Conservation (phyloP, 2,329 filamentous ascomycete species). For the Colletotrichum chrysophilum region DNA sequence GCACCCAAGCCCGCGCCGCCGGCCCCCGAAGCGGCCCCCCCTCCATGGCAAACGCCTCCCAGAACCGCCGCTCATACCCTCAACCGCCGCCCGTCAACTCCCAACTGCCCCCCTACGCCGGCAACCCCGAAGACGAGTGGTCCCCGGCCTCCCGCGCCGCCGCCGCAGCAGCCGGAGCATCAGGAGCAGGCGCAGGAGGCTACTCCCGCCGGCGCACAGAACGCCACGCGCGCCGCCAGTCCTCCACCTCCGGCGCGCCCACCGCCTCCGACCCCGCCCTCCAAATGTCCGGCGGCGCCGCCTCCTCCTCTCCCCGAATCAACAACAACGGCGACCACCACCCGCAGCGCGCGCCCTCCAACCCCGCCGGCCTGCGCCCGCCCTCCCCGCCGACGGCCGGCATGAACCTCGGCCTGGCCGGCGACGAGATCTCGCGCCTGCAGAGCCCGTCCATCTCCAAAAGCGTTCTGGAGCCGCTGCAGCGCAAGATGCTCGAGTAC, state of each 20-base stretch:
- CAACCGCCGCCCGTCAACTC: conserved; percentile 10
- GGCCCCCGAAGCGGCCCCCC: conserved; percentile 14
- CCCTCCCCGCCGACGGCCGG: neutral
- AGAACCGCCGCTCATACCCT: conserved; percentile 12
- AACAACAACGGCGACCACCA: neutral
- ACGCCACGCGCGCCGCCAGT: conserved; percentile 20
- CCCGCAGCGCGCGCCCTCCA: neutral
- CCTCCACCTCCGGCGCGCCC: conserved; percentile 1
- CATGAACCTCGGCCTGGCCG: conserved; percentile 21
- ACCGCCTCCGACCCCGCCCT: neutral
- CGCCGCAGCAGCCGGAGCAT: neutral
- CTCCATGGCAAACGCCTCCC: conserved; percentile 13
- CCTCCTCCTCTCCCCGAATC: neutral
- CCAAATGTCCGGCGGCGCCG: conserved; percentile 7
- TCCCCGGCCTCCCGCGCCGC: neutral
- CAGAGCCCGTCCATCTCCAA: conserved; percentile 48
- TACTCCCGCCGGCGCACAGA: conserved; percentile 19
- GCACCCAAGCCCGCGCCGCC: conserved; percentile 8
- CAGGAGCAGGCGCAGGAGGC: neutral
- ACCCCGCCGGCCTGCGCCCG: neutral
- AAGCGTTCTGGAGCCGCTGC: conserved; percentile 49
- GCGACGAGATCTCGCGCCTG: conserved; percentile 41
- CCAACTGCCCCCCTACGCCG: conserved; percentile 14
- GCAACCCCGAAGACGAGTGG: conserved; percentile 11
- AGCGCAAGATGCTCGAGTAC: conserved; percentile 50